phyloP scores from a whole-genome alignment of 2,329 filamentous ascomycete species.

The Orbilia javanica region DNA sequence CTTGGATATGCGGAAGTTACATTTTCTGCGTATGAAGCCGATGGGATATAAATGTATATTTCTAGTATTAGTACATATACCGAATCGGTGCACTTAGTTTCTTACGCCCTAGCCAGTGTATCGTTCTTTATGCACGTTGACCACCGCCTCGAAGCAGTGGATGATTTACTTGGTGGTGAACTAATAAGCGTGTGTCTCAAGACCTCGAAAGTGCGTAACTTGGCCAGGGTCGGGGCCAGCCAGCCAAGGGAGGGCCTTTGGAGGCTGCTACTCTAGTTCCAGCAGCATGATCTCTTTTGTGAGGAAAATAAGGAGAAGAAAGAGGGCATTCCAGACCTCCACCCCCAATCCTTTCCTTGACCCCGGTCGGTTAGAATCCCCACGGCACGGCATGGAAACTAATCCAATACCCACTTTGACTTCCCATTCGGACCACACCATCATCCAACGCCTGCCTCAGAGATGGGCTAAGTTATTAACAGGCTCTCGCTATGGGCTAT shows the following conservation, averaged over 20 bases:
- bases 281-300: conserved; percentile 37
- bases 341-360: conserved; percentile 12
- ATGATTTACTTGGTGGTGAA: conserved; percentile 23
- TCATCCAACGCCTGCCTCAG: conserved; percentile 51
- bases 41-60: conserved; percentile 25
- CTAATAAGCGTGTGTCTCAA: conserved; percentile 36
- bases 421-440: conserved; percentile 51
- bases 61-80: conserved; percentile 21
- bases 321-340: conserved; percentile 55
- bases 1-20: conserved; percentile 36
- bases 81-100: conserved; percentile 27
- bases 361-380: conserved; percentile 57
- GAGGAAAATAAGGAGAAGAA: conserved; percentile 55
- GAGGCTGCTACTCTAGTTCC: conserved; percentile 23
- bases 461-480: conserved; percentile 43
- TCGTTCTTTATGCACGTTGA: conserved; percentile 45
- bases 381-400: conserved; percentile 59
- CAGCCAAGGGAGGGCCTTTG: conserved; percentile 13
- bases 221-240: conserved; percentile 16
- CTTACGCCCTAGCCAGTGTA: conserved; percentile 28
- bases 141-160: conserved; percentile 45
- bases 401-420: conserved; percentile 55
- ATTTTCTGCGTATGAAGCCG: conserved; percentile 23
- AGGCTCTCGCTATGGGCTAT: conserved; percentile 23
- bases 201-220: conserved; percentile 56